phyloP scores from a whole-genome alignment of 2,329 filamentous ascomycete genomes.

The Juglanconis sp. region DNA sequence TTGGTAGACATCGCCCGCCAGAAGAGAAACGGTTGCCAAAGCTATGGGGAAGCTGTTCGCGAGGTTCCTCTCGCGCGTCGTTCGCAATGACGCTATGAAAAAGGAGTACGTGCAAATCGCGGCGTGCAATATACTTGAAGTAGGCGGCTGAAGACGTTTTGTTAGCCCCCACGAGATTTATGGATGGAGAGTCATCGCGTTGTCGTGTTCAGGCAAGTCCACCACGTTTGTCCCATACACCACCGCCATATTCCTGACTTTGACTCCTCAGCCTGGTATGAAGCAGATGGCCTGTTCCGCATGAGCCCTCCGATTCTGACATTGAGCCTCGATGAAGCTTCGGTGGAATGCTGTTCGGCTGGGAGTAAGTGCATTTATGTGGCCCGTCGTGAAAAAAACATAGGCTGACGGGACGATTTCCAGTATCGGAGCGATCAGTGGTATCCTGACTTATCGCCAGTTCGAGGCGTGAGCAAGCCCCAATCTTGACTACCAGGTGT shows the following conservation, averaged over 20 bases:
- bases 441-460: constrained; percentile 45
- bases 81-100: constrained; percentile 70
- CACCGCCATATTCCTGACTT: background rate
- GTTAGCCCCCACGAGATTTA: constrained; percentile 59
- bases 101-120: constrained; percentile 36
- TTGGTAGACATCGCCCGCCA: background rate
- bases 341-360: constrained; percentile 55
- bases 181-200: constrained; percentile 64
- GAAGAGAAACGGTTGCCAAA: background rate
- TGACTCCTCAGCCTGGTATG: constrained; percentile 7
- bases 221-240: background rate
- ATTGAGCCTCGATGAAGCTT: constrained; percentile 39
- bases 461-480: constrained; percentile 4
- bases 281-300: too few relatives aligned
- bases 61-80: constrained; percentile 50
- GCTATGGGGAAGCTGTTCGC: constrained; percentile 37
- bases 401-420: background rate
- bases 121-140: background rate
- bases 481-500: background rate
- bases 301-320: background rate
- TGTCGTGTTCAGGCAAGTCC: constrained; percentile 54
- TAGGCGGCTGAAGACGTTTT: background rate
- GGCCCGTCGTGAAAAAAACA: constrained; percentile 34
- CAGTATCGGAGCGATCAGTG: constrained; percentile 65
- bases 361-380: constrained; percentile 29